phyloP scores from a whole-genome alignment of 2,329 filamentous ascomycete species.

The Geosmithia morbida region DNA sequence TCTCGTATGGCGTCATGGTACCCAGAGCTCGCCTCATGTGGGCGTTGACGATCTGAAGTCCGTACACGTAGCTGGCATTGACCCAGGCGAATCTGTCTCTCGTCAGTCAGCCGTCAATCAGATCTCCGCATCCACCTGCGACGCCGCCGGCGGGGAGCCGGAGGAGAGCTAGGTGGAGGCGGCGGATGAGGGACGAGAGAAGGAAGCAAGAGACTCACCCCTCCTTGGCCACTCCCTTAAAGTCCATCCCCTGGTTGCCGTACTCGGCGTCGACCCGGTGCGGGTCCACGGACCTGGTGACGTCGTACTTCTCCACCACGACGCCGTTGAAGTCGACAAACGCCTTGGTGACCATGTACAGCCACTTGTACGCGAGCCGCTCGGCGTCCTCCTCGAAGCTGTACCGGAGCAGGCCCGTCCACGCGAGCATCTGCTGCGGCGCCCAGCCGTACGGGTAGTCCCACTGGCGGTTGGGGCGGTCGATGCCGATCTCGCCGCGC shows the following conservation, averaged over 20 bases:
- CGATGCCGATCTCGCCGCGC: slow-evolving; percentile 62
- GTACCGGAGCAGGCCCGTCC: slow-evolving; percentile 84
- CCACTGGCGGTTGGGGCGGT: slow-evolving; percentile 92
- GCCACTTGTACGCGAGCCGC: slow-evolving; percentile 85
- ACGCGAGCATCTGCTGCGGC: slow-evolving; percentile 95
- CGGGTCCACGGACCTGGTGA: slow-evolving; percentile 77
- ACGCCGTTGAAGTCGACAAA: slow-evolving; percentile 98
- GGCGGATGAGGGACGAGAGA: slow-evolving; percentile 2
- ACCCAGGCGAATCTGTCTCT: slow-evolving; percentile 82
- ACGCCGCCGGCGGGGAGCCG: too few relatives aligned
- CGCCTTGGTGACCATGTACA: slow-evolving; percentile 96
- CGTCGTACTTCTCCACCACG: slow-evolving; percentile 97
- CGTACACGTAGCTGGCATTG: slow-evolving; percentile 94
- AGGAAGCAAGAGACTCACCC: slow-evolving; percentile 47
- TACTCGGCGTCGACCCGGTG: slow-evolving; percentile 95
- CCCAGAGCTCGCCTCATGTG: slow-evolving; percentile 84
- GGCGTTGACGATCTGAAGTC: slow-evolving; percentile 73
- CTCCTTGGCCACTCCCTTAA: slow-evolving; percentile 91
- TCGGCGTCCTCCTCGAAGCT: slow-evolving; percentile 85
- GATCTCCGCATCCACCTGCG: too few relatives aligned
- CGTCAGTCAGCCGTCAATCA: too few relatives aligned
- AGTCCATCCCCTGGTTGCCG: slow-evolving; percentile 89
- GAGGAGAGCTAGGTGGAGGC: too few relatives aligned
- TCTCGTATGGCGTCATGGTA: slow-evolving; percentile 74
- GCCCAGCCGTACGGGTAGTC: slow-evolving; percentile 98